Base-by-base conservation (phyloP, 2,329 filamentous ascomycete genomes). In the Colletotrichum phormii region DNA sequence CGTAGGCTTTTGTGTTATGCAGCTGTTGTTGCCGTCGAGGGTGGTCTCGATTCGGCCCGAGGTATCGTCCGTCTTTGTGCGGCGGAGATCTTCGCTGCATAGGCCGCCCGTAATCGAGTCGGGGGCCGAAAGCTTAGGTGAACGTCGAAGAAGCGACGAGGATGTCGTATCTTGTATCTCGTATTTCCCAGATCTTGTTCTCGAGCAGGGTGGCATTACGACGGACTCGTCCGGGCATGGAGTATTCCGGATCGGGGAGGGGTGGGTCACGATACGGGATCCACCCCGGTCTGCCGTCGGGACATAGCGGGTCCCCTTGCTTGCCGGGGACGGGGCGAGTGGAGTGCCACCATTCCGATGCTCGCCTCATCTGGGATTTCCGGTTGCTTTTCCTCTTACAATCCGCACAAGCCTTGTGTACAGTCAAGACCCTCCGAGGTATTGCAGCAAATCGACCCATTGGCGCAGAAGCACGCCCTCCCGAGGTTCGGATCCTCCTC, bases 361-460 rank as follows among this genome's bases (percentile, higher is more conserved):
- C 13, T 42, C 37, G 31, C 37, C 18, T 49, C 8, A n/a, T 49
- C 7, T 15, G 42, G 42, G 18, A 49, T 49, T 24, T 13, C 49
- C 35, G 24, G 4, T 15, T 15, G 24, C 31, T 8, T 22, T 12
- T 12, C 26, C n/a, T 18, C 29, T 75, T 75, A 79, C 31, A 81
- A 72, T 4, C 80, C 77, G 55, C 80, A 81, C 26, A 76, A 71
- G n/a, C 79, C 79, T 61, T 77, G 75, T 15, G 75, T 75, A 73
- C 79, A 81, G 61, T 77, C 74, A 46, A 78, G 65, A 15, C 77
- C 75, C 7, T 73, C 67, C 13, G 33, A 35, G 0, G 72, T 55
- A 55, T 75, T 75, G 72, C 79, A 81, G 73, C 79, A 81, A 57
- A 80, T 67, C 3, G 74, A 74, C 4, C 78, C 79, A 18, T 75